Conservation (phyloP, 345 rosid genomes). For the Rhizophora apiculata region DNA sequence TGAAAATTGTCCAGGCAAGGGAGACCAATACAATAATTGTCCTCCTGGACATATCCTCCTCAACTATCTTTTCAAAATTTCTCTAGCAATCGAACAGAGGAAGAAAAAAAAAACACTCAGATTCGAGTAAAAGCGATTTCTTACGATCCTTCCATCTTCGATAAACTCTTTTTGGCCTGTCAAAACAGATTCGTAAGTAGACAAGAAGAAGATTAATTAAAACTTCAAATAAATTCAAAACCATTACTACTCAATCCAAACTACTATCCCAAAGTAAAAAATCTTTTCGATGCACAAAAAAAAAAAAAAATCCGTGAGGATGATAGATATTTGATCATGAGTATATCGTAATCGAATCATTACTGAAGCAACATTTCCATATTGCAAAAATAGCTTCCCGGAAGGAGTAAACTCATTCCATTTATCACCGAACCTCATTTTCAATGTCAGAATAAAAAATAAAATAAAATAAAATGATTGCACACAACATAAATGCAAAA, state of each 20-base stretch:
- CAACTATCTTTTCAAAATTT: constrained; percentile 10
- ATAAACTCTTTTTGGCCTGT: constrained; percentile 61
- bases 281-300: not conserved
- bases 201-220: not conserved
- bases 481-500: not conserved
- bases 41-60: not conserved
- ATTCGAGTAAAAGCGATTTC: constrained; percentile 19
- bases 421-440: too few species aligned
- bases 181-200: constrained; percentile 21
- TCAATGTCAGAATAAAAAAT: too few species aligned
- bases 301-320: not conserved
- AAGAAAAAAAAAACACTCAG: constrained; percentile 2
- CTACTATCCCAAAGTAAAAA: not conserved
- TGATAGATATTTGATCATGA: not conserved
- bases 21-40: not conserved
- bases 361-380: too few species aligned
- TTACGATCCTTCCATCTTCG: constrained; percentile 64
- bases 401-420: too few species aligned
- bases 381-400: too few species aligned
- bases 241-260: constrained; percentile 19
- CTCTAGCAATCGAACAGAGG: not conserved
- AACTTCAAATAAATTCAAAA: too few species aligned
- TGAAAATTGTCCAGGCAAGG: not conserved
- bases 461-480: too few species aligned
- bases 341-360: not conserved